Base-by-base conservation (phyloP, 306 rosid genomes). In the Begonia fuchsioides region DNA sequence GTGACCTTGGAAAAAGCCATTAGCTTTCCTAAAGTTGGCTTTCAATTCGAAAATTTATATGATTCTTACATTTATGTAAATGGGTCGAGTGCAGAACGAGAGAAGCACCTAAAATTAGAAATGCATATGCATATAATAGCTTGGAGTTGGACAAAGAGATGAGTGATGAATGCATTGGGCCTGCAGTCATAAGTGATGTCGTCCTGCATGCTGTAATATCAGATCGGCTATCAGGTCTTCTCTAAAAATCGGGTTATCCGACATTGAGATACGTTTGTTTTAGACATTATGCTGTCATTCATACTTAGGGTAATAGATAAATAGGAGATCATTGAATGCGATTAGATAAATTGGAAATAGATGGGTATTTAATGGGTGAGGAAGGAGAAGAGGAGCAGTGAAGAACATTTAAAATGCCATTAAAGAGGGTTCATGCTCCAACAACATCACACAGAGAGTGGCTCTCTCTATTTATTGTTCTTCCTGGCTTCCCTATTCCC, bases 311-410 rank as follows among this genome's bases (percentile, higher is more conserved):
- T 10, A 26, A 4, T 26, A 5, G 35, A n/a, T 11, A 10, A n/a
- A n/a, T n/a, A n/a, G n/a, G n/a, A n/a, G n/a, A n/a, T n/a, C n/a
- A n/a, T n/a, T n/a, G n/a, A n/a, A n/a, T n/a, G n/a, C n/a, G n/a
- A n/a, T n/a, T n/a, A n/a, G n/a, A n/a, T n/a, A 41, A 41, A 10
- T 3, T 0, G 1, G 13, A 41, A 10, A 11, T 10, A 10, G 12
- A 10, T 41, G 45, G 14, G 45, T 3, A 41, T 41, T 26, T 6
- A 26, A 41, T 11, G 3, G 12, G 10, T 3, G 45, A 10, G 14
- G 45, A 41, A 41, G 45, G 14, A n/a, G 45, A 41, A n/a, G 44
- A 10, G 44, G 44, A 40, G 44, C 44, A 40, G 44, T 40, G 44
- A 40, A 13, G 45, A 41, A 41, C 45, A 41, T 41, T 41, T 41